A percentile compares a stretch with the other conserved stretches of the same genome.
Evolutionary conservation across 139 green algal genomes (phyloP).

Genomic region (Micractinium sp.): DNA sequence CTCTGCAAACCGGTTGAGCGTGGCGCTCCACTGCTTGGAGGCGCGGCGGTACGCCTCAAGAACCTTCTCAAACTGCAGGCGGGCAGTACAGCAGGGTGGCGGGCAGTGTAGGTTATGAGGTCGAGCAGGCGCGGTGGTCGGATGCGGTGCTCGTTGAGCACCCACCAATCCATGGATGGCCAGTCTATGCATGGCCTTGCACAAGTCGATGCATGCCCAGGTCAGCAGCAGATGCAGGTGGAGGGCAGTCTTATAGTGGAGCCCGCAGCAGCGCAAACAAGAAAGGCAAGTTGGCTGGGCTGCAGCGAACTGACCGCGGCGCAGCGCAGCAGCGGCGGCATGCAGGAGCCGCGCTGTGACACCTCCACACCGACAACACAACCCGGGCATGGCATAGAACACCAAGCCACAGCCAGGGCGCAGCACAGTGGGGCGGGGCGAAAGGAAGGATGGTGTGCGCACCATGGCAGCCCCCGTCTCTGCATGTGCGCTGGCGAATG

Average conservation of each 20-base stretch:
- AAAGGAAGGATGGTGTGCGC: not conserved
- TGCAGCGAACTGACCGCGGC: too few relatives aligned
- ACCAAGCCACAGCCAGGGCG: too few relatives aligned
- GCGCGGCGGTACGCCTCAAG: constrained; percentile 75
- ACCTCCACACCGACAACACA: not conserved
- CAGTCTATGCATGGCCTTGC: too few relatives aligned
- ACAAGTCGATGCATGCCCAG: too few relatives aligned
- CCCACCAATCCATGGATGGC: too few relatives aligned
- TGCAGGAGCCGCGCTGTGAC: not conserved
- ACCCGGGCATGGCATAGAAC: too few relatives aligned
- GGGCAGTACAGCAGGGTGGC: too few relatives aligned
- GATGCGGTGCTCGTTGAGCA: too few relatives aligned
- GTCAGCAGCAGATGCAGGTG: not conserved
- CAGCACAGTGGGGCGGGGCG: not conserved
- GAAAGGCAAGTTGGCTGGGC: too few relatives aligned
- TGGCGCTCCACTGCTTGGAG: constrained; percentile 74
- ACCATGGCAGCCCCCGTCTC: constrained; percentile 26
- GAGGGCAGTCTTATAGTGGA: not conserved
- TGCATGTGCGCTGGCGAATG: constrained; percentile 78
- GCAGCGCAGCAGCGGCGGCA: too few relatives aligned
- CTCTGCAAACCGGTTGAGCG: constrained; percentile 84
- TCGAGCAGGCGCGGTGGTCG: too few relatives aligned
- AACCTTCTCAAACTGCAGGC: constrained; percentile 67
- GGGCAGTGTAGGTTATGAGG: too few relatives aligned
- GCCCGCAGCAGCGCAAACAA: not conserved